Conservation (phyloP, 345 rosid species). For the Dimocarpus longan region DNA sequence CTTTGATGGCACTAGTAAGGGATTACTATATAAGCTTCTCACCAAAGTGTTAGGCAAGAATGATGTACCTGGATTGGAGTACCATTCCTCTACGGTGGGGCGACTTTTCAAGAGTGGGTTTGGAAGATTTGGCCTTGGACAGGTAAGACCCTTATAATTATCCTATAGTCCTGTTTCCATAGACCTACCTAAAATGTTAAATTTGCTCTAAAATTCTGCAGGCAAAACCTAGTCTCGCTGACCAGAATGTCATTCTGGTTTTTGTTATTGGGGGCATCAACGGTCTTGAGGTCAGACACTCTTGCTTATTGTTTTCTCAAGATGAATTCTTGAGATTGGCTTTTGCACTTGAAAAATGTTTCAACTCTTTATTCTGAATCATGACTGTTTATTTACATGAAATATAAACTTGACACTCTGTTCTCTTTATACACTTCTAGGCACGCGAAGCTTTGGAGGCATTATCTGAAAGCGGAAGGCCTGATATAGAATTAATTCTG, state of each 20-base stretch:
- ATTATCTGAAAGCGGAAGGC: constrained; percentile 75
- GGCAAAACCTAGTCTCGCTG: constrained; percentile 88
- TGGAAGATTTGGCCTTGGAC: constrained; percentile 96
- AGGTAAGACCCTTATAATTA: constrained; percentile 42
- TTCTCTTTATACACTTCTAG: constrained; percentile 35
- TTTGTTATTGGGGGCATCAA: constrained; percentile 93
- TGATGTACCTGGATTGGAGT: constrained; percentile 78
- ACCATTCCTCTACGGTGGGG: constrained; percentile 95
- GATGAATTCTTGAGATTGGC: neutral
- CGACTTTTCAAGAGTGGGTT: constrained; percentile 94
- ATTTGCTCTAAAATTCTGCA: constrained; percentile 35
- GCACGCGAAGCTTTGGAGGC: constrained; percentile 84
- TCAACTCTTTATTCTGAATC: neutral
- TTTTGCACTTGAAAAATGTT: neutral
- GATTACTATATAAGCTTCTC: constrained; percentile 70
- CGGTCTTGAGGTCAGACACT: constrained; percentile 63
- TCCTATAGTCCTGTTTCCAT: constrained; percentile 5
- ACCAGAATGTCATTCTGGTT: constrained; percentile 79
- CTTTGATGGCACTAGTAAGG: constrained; percentile 53
- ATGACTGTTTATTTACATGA: neutral
- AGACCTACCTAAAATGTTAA: constrained; percentile 6
- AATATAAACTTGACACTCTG: neutral
- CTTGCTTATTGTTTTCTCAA: neutral
- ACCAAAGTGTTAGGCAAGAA: constrained; percentile 58
- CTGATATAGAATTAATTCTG: constrained; percentile 66